Evolutionary conservation across 306 rosid genomes (phyloP).

Genomic region (Pueraria montana): DNA sequence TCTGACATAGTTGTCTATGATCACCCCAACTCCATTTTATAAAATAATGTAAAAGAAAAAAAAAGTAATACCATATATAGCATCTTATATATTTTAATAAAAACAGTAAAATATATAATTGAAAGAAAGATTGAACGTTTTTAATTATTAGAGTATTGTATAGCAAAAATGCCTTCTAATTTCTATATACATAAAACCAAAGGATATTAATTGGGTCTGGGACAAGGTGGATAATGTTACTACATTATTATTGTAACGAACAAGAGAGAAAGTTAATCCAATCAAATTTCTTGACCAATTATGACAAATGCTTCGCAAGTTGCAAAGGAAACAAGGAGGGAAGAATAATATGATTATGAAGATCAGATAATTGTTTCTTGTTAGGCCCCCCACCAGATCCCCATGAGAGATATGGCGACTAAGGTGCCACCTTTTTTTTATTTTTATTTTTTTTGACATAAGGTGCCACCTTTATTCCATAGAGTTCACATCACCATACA

Average conservation of each 20-base stretch:
- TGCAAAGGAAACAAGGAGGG: constrained; percentile 26
- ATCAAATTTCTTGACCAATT: background rate
- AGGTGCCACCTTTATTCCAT: constrained; percentile 39
- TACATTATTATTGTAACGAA: too few species aligned
- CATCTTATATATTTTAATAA: too few species aligned
- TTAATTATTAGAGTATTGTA: too few species aligned
- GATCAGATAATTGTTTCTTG: background rate
- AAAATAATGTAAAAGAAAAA: too few species aligned
- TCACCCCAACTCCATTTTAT: background rate
- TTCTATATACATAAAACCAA: too few species aligned
- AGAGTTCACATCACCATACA: constrained; percentile 8
- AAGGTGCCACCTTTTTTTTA: constrained; percentile 40
- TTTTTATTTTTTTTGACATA: too few species aligned
- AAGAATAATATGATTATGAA: background rate
- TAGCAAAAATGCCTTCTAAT: too few species aligned
- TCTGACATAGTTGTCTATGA: background rate
- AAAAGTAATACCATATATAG: too few species aligned
- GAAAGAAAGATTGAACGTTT: too few species aligned
- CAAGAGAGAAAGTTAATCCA: background rate
- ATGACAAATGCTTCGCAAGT: background rate
- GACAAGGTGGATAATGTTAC: too few species aligned
- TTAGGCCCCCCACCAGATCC: constrained; percentile 11
- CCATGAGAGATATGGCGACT: constrained; percentile 37
- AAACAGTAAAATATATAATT: too few species aligned
- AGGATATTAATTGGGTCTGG: too few species aligned